A percentile compares a stretch with the other conserved stretches of the same genome.
phyloP scores from a whole-genome alignment of 768 basidiomycete genomes.

The Xerocomellus dryophilus region DNA sequence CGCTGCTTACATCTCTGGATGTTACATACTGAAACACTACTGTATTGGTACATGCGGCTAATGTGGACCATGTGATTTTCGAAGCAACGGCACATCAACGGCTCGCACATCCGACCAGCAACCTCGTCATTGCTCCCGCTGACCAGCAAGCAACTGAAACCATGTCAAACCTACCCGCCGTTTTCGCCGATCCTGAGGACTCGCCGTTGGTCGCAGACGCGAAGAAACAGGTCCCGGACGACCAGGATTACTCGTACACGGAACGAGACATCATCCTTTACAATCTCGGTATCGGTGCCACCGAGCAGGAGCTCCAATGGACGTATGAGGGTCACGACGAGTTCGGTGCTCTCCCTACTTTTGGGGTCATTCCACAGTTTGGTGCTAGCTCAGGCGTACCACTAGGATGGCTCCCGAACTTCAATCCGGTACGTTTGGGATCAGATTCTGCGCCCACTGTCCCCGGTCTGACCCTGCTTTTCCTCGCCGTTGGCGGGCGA shows the following conservation, averaged over 20 bases:
- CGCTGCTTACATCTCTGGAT: too few species aligned
- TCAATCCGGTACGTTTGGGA: conserved; percentile 72
- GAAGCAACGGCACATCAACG: too few species aligned
- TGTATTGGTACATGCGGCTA: too few species aligned
- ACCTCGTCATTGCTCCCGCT: neutral
- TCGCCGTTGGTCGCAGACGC: conserved; percentile 77
- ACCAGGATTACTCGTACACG: conserved; percentile 68
- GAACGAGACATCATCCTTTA: conserved; percentile 93
- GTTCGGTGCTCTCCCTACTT: conserved; percentile 87
- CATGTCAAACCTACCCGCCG: conserved; percentile 43
- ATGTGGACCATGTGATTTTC: neutral
- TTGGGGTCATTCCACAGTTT: conserved; percentile 94
- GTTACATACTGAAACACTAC: too few species aligned
- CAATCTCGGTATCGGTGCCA: conserved; percentile 93
- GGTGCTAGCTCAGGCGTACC: conserved; percentile 60
- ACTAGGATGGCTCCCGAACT: conserved; percentile 91
- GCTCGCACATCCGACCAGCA: neutral
- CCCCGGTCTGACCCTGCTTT: neutral
- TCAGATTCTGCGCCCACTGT: neutral
- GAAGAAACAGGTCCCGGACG: conserved; percentile 57
- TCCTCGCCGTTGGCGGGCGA: neutral
- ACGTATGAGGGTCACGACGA: conserved; percentile 85
- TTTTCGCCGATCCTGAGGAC: conserved; percentile 78
- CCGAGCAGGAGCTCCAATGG: conserved; percentile 88
- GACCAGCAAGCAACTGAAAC: neutral